A percentile compares a stretch with the other conserved stretches of the same genome.
Conservation (phyloP, 495 filamentous ascomycete species). For the Neurospora sp. region DNA sequence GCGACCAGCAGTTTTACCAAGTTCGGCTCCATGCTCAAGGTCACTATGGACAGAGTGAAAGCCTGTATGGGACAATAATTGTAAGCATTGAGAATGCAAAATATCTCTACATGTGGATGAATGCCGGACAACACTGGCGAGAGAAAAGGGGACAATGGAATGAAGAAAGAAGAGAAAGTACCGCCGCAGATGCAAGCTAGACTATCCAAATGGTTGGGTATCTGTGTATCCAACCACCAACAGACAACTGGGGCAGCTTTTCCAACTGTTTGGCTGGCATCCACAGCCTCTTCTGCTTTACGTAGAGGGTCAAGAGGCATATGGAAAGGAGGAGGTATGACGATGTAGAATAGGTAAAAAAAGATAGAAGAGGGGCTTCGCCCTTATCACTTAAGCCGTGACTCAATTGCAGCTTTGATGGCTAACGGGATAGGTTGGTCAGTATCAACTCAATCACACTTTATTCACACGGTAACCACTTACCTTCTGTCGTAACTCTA, state of each 20-base stretch:
- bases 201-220: background rate
- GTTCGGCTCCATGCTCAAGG: background rate
- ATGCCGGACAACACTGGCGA: background rate
- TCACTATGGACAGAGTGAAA: background rate
- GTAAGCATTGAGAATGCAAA: background rate
- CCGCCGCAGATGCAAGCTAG: background rate
- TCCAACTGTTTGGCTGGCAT: background rate
- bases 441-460: background rate
- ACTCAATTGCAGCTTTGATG: conserved; percentile 42
- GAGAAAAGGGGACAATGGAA: background rate
- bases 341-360: background rate
- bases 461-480: conserved; percentile 8
- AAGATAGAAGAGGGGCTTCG: background rate
- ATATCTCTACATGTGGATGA: background rate
- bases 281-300: background rate
- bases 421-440: conserved; percentile 20
- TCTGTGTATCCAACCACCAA: background rate
- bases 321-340: background rate
- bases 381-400: conserved; percentile 25
- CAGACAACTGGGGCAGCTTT: background rate
- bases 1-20: background rate
- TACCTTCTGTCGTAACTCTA: conserved; percentile 65
- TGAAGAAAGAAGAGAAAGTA: background rate
- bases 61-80: background rate
- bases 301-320: background rate